phyloP scores from a whole-genome alignment of 768 basidiomycete species.

The Russula compacta region DNA sequence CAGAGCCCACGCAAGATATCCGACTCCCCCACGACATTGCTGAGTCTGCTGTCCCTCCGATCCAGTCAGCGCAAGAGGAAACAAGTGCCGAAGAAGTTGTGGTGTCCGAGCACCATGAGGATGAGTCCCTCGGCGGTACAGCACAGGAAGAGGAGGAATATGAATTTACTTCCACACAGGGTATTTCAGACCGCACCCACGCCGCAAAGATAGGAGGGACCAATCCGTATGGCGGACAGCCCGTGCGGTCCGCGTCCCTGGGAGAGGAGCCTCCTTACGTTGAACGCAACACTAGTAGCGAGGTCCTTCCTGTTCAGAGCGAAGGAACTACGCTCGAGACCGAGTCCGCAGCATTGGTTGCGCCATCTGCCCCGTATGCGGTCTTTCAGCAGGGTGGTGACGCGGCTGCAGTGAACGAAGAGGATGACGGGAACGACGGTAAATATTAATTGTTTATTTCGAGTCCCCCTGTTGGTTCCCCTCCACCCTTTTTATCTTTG shows the following conservation, averaged over 20 bases:
- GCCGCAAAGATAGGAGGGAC: slow-evolving; percentile 55
- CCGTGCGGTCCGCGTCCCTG: slow-evolving; percentile 25
- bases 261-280: not conserved
- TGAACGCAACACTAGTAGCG: not conserved
- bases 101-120: not conserved
- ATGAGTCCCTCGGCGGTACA: not conserved
- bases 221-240: slow-evolving; percentile 38
- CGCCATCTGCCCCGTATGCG: not conserved
- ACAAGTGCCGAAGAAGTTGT: not conserved
- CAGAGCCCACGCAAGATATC: not conserved
- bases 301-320: not conserved
- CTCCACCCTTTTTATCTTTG: slow-evolving; percentile 18
- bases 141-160: slow-evolving; percentile 37
- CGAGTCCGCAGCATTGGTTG: slow-evolving; percentile 16
- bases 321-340: slow-evolving; percentile 15
- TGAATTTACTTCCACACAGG: slow-evolving; percentile 44
- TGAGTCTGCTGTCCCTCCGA: not conserved
- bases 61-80: not conserved
- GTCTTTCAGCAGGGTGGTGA: slow-evolving; percentile 13
- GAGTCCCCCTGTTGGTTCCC: slow-evolving; percentile 16
- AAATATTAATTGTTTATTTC: slow-evolving; percentile 32
- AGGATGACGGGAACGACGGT: slow-evolving; percentile 31
- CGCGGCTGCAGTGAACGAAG: slow-evolving; percentile 17
- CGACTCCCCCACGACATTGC: not conserved
- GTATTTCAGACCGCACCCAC: slow-evolving; percentile 46